A percentile compares a stretch with the other conserved stretches of the same genome.
Conservation (phyloP, 805 yeast species). For the Teunomyces pallodes region DNA sequence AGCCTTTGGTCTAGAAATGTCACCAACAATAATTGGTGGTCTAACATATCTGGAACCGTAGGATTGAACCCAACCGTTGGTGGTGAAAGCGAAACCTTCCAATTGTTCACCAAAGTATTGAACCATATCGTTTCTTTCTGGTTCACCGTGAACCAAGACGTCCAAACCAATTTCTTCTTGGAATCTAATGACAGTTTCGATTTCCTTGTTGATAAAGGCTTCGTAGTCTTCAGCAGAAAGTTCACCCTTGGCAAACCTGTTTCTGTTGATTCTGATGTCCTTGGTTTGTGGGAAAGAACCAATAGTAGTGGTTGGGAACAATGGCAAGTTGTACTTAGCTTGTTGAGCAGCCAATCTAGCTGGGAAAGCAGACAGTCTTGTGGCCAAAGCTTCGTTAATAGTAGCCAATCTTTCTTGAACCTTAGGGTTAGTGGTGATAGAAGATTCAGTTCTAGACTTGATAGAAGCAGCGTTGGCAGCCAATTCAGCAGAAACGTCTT, state of each 20-base stretch:
- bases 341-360: slow-evolving; percentile 86
- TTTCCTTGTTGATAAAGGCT: slow-evolving; percentile 94
- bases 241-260: slow-evolving; percentile 96
- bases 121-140: slow-evolving; percentile 99
- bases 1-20: slow-evolving; percentile 95
- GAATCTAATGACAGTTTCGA: slow-evolving; percentile 93
- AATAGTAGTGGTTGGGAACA: slow-evolving; percentile 99
- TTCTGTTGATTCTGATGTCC: slow-evolving; percentile 98
- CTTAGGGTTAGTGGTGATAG: slow-evolving; percentile 85
- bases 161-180: slow-evolving; percentile 99
- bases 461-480: slow-evolving; percentile 86
- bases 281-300: slow-evolving; percentile 99
- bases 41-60: slow-evolving; percentile 99
- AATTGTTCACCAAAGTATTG: slow-evolving; percentile 99
- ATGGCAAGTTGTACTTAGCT: slow-evolving; percentile 85
- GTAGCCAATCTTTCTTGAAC: slow-evolving; percentile 85
- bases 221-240: slow-evolving; percentile 94
- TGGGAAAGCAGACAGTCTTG: slow-evolving; percentile 85
- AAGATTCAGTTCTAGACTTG: slow-evolving; percentile 80
- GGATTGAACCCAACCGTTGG: slow-evolving; percentile 99
- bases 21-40: slow-evolving; percentile 99
- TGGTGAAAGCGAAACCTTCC: slow-evolving; percentile 97
- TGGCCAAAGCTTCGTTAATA: slow-evolving; percentile 70
- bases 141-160: slow-evolving; percentile 99
- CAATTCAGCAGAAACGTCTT: slow-evolving; percentile 71